Evolutionary conservation across 2,329 filamentous ascomycete genomes (phyloP), one percentile per base, ranked within the genome.

Genomic region (Sphaerulina musiva): DNA sequence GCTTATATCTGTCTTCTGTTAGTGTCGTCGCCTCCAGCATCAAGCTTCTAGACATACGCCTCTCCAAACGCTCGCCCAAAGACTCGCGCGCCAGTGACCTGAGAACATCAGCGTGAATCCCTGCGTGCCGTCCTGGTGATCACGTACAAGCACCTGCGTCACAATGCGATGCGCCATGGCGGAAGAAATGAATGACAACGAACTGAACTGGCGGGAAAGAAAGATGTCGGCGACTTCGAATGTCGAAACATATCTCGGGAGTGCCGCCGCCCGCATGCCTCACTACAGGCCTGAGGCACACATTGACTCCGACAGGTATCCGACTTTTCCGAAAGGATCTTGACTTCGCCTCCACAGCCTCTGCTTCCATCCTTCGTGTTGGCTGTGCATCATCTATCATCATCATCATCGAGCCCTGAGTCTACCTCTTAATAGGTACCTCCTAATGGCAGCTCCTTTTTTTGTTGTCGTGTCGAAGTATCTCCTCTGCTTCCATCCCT

Each of bases 61-160:
- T 96, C 93, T 66, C 84, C 78, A 70, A 97, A 93, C 66, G 93
- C 91, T 64, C 91, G 89, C 61, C 91, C 90, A 71, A 98, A 83
- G 64, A 97, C 93, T 66, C 93, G 89, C 59, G 84, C 82, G 77
- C 92, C 92, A 68, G 89, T 90, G 63, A 97, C 72, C 59, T 61
- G 36, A 0, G 12, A 0, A 10, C 12, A 20, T 61, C 34, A 61
- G 52, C 29, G 29, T 14, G 11, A 8, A 10, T 29, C 40, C 36
- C 8, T 40, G 6, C 12, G 26, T 29, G 26, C 7, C 9, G n/a
- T n/a, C 3, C 7, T 7, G 11, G 6, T 7, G 26, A 12, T 10
- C 41, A 60, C 59, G 47, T 43, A 60, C 59, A 74, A 96, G 84
- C 74, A 95, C 90, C 76, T 95, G 89, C 59, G 89, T 89, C 77